phyloP scores from a whole-genome alignment of 2,329 filamentous ascomycete genomes.

The Pseudogymnoascus sp. region DNA sequence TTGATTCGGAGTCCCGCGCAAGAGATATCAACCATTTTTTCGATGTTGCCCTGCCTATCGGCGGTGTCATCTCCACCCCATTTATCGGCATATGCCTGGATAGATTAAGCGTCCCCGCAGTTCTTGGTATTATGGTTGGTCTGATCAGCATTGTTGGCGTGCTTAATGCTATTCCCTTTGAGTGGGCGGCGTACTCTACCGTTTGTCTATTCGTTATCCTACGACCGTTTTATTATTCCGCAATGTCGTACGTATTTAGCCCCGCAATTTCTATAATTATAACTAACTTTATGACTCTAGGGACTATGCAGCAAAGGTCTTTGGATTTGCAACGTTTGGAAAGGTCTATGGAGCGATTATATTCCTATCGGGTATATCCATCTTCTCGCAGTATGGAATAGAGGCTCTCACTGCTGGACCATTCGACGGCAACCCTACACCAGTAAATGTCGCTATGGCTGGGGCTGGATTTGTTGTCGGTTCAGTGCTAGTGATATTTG shows the following conservation, averaged over 20 bases:
- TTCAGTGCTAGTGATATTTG: slow-evolving; percentile 56
- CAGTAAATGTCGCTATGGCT: slow-evolving; percentile 66
- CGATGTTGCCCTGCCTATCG: slow-evolving; percentile 74
- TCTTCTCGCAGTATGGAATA: slow-evolving; percentile 74
- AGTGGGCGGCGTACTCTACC: slow-evolving; percentile 68
- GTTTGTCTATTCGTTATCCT: slow-evolving; percentile 75
- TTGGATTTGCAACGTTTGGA: slow-evolving; percentile 84
- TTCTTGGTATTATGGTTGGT: slow-evolving; percentile 62
- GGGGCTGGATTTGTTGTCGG: slow-evolving; percentile 57
- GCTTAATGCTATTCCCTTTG: slow-evolving; percentile 63
- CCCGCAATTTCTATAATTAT: too few relatives aligned
- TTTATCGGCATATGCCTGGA: slow-evolving; percentile 80
- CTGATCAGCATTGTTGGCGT: slow-evolving; percentile 68
- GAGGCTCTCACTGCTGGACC: slow-evolving; percentile 69
- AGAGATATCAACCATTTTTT: slow-evolving; percentile 74
- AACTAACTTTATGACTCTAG: too few relatives aligned
- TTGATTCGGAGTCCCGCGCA: slow-evolving; percentile 54
- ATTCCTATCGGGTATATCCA: slow-evolving; percentile 73
- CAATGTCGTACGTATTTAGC: slow-evolving; percentile 49
- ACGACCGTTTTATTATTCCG: slow-evolving; percentile 83
- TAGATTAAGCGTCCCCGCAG: slow-evolving; percentile 62
- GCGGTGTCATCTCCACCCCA: slow-evolving; percentile 76
- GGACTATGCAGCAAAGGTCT: slow-evolving; percentile 85
- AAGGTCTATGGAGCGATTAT: slow-evolving; percentile 92
- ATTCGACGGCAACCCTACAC: slow-evolving; percentile 65